Evolutionary conservation across 495 filamentous ascomycete species (phyloP), one percentile per base, ranked within the genome.

Genomic region (Xylaria nigripes): DNA sequence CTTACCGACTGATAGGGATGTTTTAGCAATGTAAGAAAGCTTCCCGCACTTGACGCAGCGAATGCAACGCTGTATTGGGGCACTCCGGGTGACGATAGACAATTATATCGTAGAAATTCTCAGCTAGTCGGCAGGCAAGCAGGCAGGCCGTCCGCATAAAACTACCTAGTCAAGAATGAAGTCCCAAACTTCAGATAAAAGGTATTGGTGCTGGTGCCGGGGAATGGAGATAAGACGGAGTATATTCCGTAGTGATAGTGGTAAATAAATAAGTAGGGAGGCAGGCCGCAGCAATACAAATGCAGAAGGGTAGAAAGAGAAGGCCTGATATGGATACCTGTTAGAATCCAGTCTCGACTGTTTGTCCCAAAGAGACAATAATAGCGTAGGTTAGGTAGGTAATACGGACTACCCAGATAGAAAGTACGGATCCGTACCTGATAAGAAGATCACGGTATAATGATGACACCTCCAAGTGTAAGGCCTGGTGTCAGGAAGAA

Each of bases 1-100:
- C 64, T 58, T 64, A 67, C 64, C 61, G 61, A 62, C 50, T 54
- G 54, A 30, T 51, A 23, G 22, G 13, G 42, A 36, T 51, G 23
- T 56, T 58, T 50, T 36, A 54, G 54, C n/a, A 21, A 50, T 34
- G 43, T 48, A 32, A 40, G 45, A 42, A 42, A 41, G 6, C 45
- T 40, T 55, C 48, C 59, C 49, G 57, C 52, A 42, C n/a, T 45
- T 53, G 53, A 36, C 57, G 45, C 25, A 25, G 24, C 10, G 34
- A 34, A 48, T 48, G 18, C 10, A 43, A 19, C 7, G 13, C 45
- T n/a, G 52, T 29, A 48, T 23, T 15, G 23, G 24, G 32, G 45
- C 18, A 13, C 19, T 48, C 16, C 30, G 32, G n/a, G 44, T 47
- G 25, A 13, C 18, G 16, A 47, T 54, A 34, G n/a, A 19, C 15